Conservation (phyloP, 2,329 filamentous ascomycete species). For the Apiospora marii region DNA sequence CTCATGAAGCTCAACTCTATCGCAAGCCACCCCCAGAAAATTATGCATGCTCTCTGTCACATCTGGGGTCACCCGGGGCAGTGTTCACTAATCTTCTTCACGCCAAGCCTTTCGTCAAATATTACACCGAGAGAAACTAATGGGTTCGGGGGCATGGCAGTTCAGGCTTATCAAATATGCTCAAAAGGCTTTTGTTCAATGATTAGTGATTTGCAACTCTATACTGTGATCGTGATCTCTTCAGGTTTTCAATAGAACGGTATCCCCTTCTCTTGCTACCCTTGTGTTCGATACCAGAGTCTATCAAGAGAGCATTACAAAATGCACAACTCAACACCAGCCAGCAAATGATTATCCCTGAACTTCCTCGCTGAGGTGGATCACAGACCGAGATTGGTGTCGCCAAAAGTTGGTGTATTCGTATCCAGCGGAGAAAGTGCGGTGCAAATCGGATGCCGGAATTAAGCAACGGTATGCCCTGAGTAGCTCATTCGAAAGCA, state of each 20-base stretch:
- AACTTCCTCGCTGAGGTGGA: too few relatives aligned
- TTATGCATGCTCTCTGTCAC: neutral
- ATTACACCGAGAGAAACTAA: too few relatives aligned
- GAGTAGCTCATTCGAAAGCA: too few relatives aligned
- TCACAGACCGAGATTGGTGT: too few relatives aligned
- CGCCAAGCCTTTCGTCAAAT: too few relatives aligned
- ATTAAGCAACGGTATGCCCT: neutral
- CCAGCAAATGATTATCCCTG: neutral
- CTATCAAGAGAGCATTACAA: neutral
- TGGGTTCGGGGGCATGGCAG: too few relatives aligned
- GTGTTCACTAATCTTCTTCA: neutral
- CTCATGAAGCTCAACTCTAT: neutral
- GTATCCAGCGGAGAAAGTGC: neutral
- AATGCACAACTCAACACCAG: neutral
- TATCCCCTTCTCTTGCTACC: neutral
- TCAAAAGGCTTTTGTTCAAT: too few relatives aligned
- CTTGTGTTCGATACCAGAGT: neutral
- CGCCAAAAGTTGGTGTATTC: too few relatives aligned
- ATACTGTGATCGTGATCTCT: too few relatives aligned
- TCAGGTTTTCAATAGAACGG: too few relatives aligned
- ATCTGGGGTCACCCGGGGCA: neutral
- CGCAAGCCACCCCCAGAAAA: neutral
- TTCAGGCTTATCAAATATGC: too few relatives aligned
- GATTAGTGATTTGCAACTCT: too few relatives aligned
- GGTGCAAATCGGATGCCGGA: neutral